phyloP scores from a whole-genome alignment of 75 land plant species.

The Pinus taeda region DNA sequence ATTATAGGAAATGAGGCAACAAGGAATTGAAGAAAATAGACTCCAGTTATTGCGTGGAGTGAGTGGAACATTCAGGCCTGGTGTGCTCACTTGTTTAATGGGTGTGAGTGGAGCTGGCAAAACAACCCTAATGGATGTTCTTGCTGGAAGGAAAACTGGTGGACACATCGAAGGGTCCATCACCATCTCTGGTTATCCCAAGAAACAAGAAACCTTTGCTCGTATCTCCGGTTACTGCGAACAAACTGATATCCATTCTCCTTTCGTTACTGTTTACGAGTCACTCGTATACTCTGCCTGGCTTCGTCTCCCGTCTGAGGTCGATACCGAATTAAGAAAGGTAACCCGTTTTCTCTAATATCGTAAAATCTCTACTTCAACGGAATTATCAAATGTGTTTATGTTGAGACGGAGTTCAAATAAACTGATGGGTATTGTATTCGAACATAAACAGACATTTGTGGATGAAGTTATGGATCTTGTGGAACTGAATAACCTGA shows the following conservation, averaged over 20 bases:
- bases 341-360: conserved; percentile 7
- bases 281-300: conserved; percentile 72
- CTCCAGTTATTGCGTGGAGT: conserved; percentile 57
- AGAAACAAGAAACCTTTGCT: conserved; percentile 82
- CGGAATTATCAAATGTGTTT: no score
- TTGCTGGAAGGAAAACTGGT: conserved; percentile 85
- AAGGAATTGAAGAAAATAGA: conserved; percentile 49
- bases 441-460: conserved; percentile 32
- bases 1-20: conserved; percentile 68
- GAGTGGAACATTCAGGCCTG: conserved; percentile 76
- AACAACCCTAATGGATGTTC: conserved; percentile 81
- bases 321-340: conserved; percentile 38
- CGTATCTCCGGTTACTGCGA: conserved; percentile 83
- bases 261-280: conserved; percentile 73
- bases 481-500: conserved; percentile 40
- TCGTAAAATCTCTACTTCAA: no score
- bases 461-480: conserved; percentile 69
- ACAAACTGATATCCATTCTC: conserved; percentile 82
- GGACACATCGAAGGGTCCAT: conserved; percentile 69
- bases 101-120: conserved; percentile 90
- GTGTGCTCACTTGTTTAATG: conserved; percentile 80
- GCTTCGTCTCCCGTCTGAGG: conserved; percentile 60
- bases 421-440: no score
- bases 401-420: no score
- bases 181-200: conserved; percentile 65